Base-by-base conservation (phyloP, 1,139 yeast genomes). In the Scheffersomyces titani region DNA sequence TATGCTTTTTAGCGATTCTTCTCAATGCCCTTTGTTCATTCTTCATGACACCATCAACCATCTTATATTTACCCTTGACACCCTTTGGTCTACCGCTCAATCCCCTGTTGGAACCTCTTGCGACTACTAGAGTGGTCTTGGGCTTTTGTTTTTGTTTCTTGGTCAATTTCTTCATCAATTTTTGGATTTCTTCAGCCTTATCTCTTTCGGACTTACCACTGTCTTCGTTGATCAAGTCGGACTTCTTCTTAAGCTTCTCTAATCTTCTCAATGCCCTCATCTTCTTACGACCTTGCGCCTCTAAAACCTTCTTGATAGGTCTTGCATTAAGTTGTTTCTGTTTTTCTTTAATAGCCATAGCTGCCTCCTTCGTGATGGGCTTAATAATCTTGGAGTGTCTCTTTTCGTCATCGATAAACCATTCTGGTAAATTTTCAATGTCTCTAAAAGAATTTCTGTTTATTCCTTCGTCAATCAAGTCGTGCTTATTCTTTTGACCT, bases 1-100 rank as follows among this genome's bases (percentile, higher is more conserved):
- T 86, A 66, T 87, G 82, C 79, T 90, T 92, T 82, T 93, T 94
- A 30, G 92, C 90, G 64, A 93, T 90, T 71, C 98, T 88, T 72
- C 85, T 89, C 70, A 93, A 81, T 40, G 98, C 98, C 65, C 99
- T 83, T 79, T 89, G 93, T 76, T 94, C 99, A 74, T 94, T 94
- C 90, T 96, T 94, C 89, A 92, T 81, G 20, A 89, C 90, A 80
- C 98, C 98, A 76, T 94, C 99, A 65, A 94, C 98, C 99, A 96
- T 94, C 88, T 92, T 94, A 80, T 94, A 94, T 72, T 92, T 92
- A 77, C 99, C 99, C 76, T 89, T 92, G 65, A 94, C 86, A 70
- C 99, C 99, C 77, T 87, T 89, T 45, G 99, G 99, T 77, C 99
- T 89, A 57, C 99, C 99, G 65, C 92, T 82, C 54, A 93, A 77